These are phyloP conservation scores for Eucalyptus urophylla DNA, from an alignment of 345 rosid species.

Conservation along the genomic window DNA sequence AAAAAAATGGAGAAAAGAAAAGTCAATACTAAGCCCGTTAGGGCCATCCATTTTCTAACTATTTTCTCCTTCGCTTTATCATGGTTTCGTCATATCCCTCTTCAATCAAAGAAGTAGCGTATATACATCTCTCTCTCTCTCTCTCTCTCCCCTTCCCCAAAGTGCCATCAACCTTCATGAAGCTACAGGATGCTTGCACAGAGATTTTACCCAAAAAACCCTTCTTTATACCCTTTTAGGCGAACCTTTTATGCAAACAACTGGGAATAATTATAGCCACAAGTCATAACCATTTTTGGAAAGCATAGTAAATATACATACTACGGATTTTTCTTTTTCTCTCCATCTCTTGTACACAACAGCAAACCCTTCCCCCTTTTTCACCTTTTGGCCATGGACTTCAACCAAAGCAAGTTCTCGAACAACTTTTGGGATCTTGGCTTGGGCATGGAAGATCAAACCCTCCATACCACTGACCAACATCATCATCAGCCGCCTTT, in stretches of 20 bases:
- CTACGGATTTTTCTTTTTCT: not conserved
- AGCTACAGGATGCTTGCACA: slow-evolving; percentile 6
- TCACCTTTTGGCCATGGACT: slow-evolving; percentile 17
- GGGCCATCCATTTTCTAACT: not conserved
- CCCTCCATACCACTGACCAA: slow-evolving; percentile 1
- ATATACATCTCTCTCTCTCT: not conserved
- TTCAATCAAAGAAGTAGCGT: not conserved
- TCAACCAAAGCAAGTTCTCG: slow-evolving; percentile 25
- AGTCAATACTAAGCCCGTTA: not conserved
- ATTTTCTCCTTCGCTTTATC: not conserved
- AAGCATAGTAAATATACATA: not conserved
- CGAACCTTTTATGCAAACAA: not conserved
- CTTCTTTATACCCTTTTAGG: slow-evolving; percentile 13
- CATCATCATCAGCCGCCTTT: slow-evolving; percentile 9
- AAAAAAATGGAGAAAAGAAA: not conserved
- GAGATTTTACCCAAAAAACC: slow-evolving; percentile 23
- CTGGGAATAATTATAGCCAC: not conserved
- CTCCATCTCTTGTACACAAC: not conserved
- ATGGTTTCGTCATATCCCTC: not conserved
- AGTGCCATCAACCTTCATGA: not conserved
- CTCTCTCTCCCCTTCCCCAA: not conserved
- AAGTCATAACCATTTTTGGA: slow-evolving; percentile 1
- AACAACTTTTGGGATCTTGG: not conserved
- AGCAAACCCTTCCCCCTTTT: not conserved
- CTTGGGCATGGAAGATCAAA: not conserved